These are phyloP conservation scores for Eutrema japonicum DNA, from an alignment of 345 rosid species.

Conservation along the genomic window DNA sequence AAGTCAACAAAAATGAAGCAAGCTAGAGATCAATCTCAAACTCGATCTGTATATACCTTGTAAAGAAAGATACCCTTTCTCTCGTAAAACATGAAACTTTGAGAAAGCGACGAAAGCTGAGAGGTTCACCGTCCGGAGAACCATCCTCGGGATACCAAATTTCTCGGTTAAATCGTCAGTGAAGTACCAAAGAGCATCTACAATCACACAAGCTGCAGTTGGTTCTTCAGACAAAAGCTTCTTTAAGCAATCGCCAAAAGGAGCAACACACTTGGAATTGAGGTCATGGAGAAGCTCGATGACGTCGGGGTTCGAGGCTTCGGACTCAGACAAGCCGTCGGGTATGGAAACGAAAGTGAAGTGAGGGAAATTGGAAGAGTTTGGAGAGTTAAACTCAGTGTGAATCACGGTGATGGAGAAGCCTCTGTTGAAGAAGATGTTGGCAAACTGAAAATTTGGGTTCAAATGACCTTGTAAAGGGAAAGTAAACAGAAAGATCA, in stretches of 20 bases:
- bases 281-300: constrained; percentile 42
- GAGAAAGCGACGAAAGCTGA: constrained; percentile 43
- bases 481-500: constrained; percentile 52
- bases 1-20: constrained; percentile 19
- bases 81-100: constrained; percentile 27
- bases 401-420: constrained; percentile 62
- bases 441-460: constrained; percentile 66
- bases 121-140: constrained; percentile 50
- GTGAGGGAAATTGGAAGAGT: constrained; percentile 52
- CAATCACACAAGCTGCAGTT: constrained; percentile 52
- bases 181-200: constrained; percentile 57
- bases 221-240: constrained; percentile 45
- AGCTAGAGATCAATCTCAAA: background rate
- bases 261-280: constrained; percentile 48
- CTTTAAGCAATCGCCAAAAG: constrained; percentile 52
- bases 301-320: constrained; percentile 20
- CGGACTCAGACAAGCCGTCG: constrained; percentile 47
- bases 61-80: constrained; percentile 43
- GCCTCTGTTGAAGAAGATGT: constrained; percentile 53
- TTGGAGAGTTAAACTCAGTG: constrained; percentile 56
- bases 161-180: constrained; percentile 50
- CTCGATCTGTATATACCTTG: constrained; percentile 42
- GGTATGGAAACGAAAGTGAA: constrained; percentile 59
- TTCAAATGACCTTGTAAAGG: constrained; percentile 73
- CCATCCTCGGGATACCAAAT: constrained; percentile 55